Conservation (phyloP, 305 asterid genomes). For the Solanum aculeatissimum region DNA sequence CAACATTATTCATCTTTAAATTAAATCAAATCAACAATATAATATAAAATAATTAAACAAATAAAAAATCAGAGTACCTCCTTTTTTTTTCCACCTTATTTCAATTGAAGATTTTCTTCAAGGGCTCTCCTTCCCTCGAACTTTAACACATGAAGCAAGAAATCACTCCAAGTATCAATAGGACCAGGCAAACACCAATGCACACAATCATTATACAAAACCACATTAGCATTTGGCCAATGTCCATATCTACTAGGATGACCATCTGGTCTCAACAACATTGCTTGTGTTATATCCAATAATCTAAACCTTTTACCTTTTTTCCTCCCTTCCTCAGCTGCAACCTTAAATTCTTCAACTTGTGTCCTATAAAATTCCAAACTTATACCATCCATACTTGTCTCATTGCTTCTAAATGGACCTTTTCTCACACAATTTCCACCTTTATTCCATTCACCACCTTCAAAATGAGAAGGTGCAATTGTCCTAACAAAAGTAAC, state of each 20-base stretch:
- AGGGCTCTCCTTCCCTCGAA: slow-evolving; percentile 19
- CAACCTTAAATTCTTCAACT: slow-evolving; percentile 37
- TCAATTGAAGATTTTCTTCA: slow-evolving; percentile 1
- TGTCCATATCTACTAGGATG: slow-evolving; percentile 45
- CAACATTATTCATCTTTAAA: background rate
- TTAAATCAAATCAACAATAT: background rate
- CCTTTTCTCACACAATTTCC: slow-evolving; percentile 40
- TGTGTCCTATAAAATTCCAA: slow-evolving; percentile 34
- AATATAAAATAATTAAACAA: background rate
- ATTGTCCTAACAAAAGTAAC: slow-evolving; percentile 43
- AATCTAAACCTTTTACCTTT: slow-evolving; percentile 16
- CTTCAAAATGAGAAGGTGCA: slow-evolving; percentile 71
- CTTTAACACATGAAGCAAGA: slow-evolving; percentile 28
- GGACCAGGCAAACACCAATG: slow-evolving; percentile 62
- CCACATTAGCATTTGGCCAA: slow-evolving; percentile 12
- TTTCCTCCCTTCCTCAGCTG: slow-evolving; percentile 23
- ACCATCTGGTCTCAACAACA: slow-evolving; percentile 47
- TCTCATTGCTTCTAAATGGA: slow-evolving; percentile 33
- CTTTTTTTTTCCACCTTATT: background rate
- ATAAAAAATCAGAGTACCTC: background rate
- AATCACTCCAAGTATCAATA: slow-evolving; percentile 41
- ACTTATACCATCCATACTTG: slow-evolving; percentile 9
- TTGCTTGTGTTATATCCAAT: slow-evolving; percentile 29
- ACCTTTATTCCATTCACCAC: slow-evolving; percentile 66
- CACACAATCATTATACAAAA: slow-evolving; percentile 24